These are phyloP conservation scores for Penicillium sp. DNA, from an alignment of 2,329 filamentous ascomycete species.

Conservation along the genomic window DNA sequence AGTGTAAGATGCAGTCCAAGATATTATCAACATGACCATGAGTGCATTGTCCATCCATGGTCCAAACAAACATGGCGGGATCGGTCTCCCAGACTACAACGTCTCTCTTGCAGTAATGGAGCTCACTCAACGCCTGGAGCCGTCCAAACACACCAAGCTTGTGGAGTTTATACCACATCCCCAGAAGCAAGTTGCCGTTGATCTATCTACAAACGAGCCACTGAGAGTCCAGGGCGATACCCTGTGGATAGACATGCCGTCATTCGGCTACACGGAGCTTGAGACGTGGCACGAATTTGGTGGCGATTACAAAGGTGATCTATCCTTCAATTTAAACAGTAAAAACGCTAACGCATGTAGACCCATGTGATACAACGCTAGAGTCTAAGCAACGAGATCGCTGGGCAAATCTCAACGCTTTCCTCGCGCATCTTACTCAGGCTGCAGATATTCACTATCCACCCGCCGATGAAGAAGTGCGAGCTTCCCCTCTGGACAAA, in stretches of 20 bases:
- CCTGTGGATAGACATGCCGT: slow-evolving; percentile 17
- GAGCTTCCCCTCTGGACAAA: slow-evolving; percentile 11
- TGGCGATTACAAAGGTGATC: slow-evolving; percentile 15
- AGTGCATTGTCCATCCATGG: slow-evolving; percentile 3
- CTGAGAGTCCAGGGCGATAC: slow-evolving; percentile 7
- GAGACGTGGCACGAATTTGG: slow-evolving; percentile 17
- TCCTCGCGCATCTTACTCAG: slow-evolving; percentile 19
- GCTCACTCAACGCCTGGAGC: slow-evolving; percentile 17
- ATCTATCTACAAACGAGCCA: slow-evolving; percentile 11
- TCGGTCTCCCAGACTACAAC: slow-evolving; percentile 15
- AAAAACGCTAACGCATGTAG: slow-evolving; percentile 1
- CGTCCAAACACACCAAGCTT: slow-evolving; percentile 14
- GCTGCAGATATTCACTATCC: slow-evolving; percentile 10
- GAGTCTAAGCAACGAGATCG: slow-evolving; percentile 7
- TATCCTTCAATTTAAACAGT: background rate
- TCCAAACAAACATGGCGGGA: background rate
- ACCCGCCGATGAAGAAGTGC: background rate
- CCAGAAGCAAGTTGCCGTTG: slow-evolving; percentile 10
- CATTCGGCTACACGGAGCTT: slow-evolving; percentile 16
- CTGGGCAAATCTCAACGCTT: slow-evolving; percentile 17
- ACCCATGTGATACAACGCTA: slow-evolving; percentile 6
- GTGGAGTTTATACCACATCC: slow-evolving; percentile 15
- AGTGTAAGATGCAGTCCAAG: slow-evolving; percentile 10
- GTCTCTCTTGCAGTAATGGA: slow-evolving; percentile 14
- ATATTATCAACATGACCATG: slow-evolving; percentile 10